phyloP scores from a whole-genome alignment of 495 filamentous ascomycete genomes.

The Talaromyces wortmannii region DNA sequence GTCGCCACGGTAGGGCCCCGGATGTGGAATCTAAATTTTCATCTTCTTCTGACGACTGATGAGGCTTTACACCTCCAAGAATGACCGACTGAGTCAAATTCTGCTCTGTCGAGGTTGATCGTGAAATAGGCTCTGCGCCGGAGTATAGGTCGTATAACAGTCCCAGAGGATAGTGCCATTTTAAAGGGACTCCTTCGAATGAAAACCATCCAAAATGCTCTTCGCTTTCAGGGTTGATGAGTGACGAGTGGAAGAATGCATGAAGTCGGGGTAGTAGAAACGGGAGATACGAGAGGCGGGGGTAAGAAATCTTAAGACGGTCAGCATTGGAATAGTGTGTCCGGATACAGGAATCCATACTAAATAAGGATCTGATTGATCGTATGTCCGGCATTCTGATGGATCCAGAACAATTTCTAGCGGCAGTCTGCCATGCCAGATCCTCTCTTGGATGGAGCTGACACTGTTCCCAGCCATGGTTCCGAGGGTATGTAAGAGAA shows the following conservation, averaged over 20 bases:
- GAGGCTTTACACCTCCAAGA: constrained; percentile 2
- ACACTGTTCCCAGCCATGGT: constrained; percentile 6
- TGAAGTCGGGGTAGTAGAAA: constrained; percentile 74
- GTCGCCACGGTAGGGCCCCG: constrained; percentile 62
- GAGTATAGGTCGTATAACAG: constrained; percentile 85
- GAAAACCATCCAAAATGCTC: constrained; percentile 63
- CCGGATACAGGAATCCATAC: constrained; percentile 16
- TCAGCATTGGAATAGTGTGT: background rate
- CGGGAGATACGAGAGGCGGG: constrained; percentile 54
- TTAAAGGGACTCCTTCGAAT: constrained; percentile 70
- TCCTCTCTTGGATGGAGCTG: constrained; percentile 31
- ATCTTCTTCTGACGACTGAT: constrained; percentile 2
- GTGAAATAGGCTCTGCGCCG: constrained; percentile 50
- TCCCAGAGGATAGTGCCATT: constrained; percentile 85
- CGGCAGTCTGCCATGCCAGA: constrained; percentile 47
- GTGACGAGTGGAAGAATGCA: constrained; percentile 66
- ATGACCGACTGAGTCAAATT: constrained; percentile 6
- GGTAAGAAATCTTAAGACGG: constrained; percentile 35
- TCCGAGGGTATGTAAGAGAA: background rate
- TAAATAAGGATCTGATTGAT: constrained; percentile 48
- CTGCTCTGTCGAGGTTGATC: constrained; percentile 10
- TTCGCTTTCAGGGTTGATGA: constrained; percentile 57
- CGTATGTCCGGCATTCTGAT: constrained; percentile 46
- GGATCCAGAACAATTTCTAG: constrained; percentile 45
- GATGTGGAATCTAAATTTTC: constrained; percentile 24